phyloP scores from a whole-genome alignment of 768 basidiomycete species.

The Psilocybe subaeruginosa region DNA sequence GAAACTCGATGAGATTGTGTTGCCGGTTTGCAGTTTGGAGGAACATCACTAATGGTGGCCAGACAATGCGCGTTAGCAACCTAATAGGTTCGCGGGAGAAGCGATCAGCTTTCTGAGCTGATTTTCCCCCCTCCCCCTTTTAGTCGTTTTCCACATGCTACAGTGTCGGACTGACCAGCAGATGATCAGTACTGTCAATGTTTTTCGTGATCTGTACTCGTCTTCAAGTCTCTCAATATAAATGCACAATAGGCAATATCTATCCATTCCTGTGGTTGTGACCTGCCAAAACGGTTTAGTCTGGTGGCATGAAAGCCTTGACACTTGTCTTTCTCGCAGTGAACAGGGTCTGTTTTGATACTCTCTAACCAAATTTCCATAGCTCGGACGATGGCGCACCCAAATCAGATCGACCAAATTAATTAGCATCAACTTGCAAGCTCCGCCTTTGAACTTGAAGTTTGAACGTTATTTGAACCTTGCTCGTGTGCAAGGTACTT shows the following conservation, averaged over 20 bases:
- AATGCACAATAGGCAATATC: background rate
- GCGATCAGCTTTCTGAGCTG: background rate
- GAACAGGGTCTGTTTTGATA: no score
- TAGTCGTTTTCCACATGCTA: background rate
- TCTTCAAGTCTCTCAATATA: background rate
- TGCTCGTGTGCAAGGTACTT: no score
- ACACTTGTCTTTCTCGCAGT: background rate
- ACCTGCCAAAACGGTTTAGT: background rate
- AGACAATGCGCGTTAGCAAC: background rate
- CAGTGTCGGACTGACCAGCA: background rate
- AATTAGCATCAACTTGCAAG: no score
- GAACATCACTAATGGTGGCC: no score
- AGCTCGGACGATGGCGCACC: no score
- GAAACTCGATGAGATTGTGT: background rate
- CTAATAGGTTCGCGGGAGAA: conserved; percentile 19
- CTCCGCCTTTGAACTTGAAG: no score
- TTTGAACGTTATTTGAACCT: no score
- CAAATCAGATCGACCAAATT: no score
- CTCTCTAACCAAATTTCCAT: no score
- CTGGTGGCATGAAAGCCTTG: background rate
- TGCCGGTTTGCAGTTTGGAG: background rate
- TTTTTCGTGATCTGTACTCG: background rate
- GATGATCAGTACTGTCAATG: background rate
- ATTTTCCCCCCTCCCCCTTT: background rate
- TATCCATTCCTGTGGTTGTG: background rate